phyloP scores from a whole-genome alignment of 148 eudicot genomes.

The Persicaria tinctoria region DNA sequence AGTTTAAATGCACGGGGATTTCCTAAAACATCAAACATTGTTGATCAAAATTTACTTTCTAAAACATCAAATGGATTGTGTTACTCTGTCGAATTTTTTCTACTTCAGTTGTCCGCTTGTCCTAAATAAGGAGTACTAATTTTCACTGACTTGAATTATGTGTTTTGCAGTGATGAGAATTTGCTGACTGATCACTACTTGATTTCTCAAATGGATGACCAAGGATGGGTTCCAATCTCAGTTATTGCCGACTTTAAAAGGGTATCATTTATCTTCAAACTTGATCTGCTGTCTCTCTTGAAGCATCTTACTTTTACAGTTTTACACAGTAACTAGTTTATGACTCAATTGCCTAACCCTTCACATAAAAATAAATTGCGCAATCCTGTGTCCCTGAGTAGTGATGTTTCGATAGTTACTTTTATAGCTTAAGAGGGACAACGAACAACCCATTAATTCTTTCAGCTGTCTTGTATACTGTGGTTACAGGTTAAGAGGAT shows the following conservation, averaged over 20 bases:
- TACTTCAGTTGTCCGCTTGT: background rate
- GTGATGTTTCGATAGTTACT: background rate
- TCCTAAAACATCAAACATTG: no score
- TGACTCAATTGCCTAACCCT: background rate
- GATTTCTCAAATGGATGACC: constrained; percentile 70
- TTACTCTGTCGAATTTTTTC: background rate
- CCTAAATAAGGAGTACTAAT: background rate
- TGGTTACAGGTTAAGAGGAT: constrained; percentile 70
- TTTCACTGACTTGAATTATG: background rate
- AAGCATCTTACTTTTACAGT: no score
- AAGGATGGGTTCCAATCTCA: constrained; percentile 89
- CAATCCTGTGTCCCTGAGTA: background rate
- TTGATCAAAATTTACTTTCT: no score
- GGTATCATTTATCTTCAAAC: constrained; percentile 32
- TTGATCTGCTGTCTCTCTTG: constrained; percentile 4
- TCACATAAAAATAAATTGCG: background rate
- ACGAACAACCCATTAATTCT: background rate
- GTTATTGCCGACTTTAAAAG: constrained; percentile 78
- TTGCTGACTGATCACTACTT: constrained; percentile 65
- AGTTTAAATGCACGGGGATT: no score
- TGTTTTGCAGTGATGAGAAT: constrained; percentile 81
- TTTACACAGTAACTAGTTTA: background rate
- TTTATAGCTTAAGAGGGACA: constrained; percentile 5
- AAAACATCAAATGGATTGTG: no score
- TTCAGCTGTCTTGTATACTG: background rate